A percentile compares a stretch with the other conserved stretches of the same genome.
phyloP scores from a whole-genome alignment of 2,329 filamentous ascomycete species.

The Colletotrichum agaves region DNA sequence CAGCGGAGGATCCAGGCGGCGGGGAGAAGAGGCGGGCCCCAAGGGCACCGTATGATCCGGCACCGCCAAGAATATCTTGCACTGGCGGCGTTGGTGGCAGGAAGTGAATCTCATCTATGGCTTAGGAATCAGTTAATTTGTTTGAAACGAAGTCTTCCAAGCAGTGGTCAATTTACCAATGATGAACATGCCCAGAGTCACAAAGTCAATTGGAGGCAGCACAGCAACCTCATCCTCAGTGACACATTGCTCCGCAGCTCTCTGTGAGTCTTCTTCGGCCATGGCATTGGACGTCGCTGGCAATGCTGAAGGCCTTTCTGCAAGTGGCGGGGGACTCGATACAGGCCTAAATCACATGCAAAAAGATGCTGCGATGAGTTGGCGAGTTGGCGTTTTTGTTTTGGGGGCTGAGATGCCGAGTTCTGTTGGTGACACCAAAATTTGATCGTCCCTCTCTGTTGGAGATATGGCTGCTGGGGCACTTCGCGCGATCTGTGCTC shows the following conservation, averaged over 20 bases:
- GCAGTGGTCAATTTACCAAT: conserved; percentile 62
- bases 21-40: conserved; percentile 91
- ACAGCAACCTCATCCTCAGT: conserved; percentile 46
- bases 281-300: not conserved
- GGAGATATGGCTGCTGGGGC: not conserved
- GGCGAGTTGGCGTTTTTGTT: not conserved
- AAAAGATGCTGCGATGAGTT: not conserved
- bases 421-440: not conserved
- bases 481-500: no score
- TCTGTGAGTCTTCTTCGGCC: conserved; percentile 11
- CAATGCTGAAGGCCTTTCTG: not conserved
- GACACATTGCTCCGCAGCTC: conserved; percentile 1
- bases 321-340: not conserved
- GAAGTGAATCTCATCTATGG: conserved; percentile 91
- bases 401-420: not conserved
- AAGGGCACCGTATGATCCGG: conserved; percentile 85
- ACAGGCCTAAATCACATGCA: not conserved
- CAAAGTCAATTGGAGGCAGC: conserved; percentile 65
- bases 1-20: conserved; percentile 68
- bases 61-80: conserved; percentile 85
- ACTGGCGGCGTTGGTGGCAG: conserved; percentile 74
- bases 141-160: not conserved
- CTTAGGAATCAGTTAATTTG: not conserved
- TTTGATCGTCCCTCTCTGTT: not conserved
- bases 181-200: conserved; percentile 79